Evolutionary conservation across 169 alveolate genomes (phyloP).

Genomic region (Plasmodium fragile): DNA sequence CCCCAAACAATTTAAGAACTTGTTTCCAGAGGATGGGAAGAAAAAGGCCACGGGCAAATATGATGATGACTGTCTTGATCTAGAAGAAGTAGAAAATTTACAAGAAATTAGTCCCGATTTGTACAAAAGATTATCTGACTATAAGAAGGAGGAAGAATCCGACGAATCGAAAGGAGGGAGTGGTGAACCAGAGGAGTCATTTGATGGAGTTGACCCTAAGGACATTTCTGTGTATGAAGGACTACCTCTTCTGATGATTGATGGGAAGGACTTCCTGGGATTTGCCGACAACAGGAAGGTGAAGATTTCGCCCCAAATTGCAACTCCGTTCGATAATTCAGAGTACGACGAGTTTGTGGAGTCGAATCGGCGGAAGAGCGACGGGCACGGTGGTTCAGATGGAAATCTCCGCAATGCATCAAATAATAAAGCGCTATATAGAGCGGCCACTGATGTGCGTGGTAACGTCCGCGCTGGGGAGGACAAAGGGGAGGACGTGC

Average conservation of each 20-base stretch:
- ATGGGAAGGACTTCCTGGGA: constrained; percentile 69
- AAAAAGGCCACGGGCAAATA: background rate
- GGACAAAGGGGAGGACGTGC: background rate
- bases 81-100: constrained; percentile 57
- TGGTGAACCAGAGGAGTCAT: background rate
- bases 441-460: background rate
- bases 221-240: constrained; percentile 55
- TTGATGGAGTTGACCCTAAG: constrained; percentile 9
- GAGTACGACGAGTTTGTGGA: constrained; percentile 49
- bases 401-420: background rate
- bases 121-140: constrained; percentile 21
- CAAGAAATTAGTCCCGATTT: constrained; percentile 49
- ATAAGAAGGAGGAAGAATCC: background rate
- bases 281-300: constrained; percentile 59
- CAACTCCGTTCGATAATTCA: constrained; percentile 36
- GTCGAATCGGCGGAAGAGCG: background rate
- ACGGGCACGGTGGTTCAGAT: background rate
- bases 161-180: background rate
- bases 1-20: constrained; percentile 61
- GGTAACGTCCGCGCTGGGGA: background rate
- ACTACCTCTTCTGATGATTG: constrained; percentile 72
- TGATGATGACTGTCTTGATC: constrained; percentile 16
- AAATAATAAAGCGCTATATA: background rate
- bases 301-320: constrained; percentile 45
- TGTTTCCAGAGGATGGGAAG: constrained; percentile 34